Evolutionary conservation across 352 stramenopile genomes (phyloP).

Genomic region (Phytophthora cryptogea): DNA sequence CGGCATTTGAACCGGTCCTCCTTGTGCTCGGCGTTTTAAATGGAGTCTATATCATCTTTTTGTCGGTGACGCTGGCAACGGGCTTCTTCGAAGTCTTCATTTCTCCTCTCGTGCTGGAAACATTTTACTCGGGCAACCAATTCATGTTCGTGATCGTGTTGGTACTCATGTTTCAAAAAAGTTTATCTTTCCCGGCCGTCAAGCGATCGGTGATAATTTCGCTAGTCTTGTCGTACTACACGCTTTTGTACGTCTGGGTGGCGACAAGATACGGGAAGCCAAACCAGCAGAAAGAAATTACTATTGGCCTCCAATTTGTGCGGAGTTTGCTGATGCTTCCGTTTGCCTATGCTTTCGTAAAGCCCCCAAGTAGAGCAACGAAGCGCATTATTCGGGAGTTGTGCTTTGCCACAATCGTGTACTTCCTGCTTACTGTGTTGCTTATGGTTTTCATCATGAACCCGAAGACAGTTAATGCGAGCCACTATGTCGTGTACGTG

Average conservation of each 20-base stretch:
- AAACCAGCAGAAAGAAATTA: constrained; percentile 16
- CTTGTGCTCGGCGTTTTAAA: constrained; percentile 36
- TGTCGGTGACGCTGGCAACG: constrained; percentile 24
- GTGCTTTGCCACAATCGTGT: constrained; percentile 27
- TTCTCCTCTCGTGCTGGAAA: constrained; percentile 28
- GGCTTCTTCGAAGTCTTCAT: constrained; percentile 24
- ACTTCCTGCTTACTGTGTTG: constrained; percentile 20
- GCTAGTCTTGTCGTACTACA: constrained; percentile 34
- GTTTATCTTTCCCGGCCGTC: constrained; percentile 42
- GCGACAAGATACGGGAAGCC: constrained; percentile 11
- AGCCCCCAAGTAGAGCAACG: constrained; percentile 34
- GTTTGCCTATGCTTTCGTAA: constrained; percentile 42
- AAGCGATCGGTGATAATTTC: constrained; percentile 29
- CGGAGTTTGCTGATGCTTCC: constrained; percentile 24
- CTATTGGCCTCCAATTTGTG: constrained; percentile 16
- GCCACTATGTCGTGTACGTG: constrained; percentile 18
- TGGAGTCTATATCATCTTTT: constrained; percentile 31
- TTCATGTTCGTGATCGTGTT: constrained; percentile 46
- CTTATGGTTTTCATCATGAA: constrained; percentile 29
- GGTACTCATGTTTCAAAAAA: constrained; percentile 55
- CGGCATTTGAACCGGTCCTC: constrained; percentile 51
- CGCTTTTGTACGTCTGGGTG: constrained; percentile 28
- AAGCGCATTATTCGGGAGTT: constrained; percentile 40
- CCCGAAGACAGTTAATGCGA: constrained; percentile 14
- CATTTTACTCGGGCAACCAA: constrained; percentile 36